These are phyloP conservation scores for Magnusiomyces paraingens DNA, from an alignment of 1,139 yeast genomes.

Conservation along the genomic window DNA sequence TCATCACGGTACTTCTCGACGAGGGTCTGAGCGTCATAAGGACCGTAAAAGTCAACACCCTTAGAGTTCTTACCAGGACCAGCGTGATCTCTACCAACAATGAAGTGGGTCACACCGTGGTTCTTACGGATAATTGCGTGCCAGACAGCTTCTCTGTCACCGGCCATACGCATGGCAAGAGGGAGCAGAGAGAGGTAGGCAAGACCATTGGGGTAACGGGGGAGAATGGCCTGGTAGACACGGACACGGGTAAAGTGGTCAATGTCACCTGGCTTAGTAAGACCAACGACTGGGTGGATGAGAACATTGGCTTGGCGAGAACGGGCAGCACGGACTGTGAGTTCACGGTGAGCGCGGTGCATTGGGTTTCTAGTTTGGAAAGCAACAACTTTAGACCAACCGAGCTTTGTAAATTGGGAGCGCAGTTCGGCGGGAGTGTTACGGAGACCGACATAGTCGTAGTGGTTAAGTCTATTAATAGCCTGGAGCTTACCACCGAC, in stretches of 20 bases:
- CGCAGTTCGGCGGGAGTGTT: conserved; percentile 89
- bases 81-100: conserved; percentile 97
- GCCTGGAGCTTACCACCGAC: conserved; percentile 88
- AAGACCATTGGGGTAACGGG: conserved; percentile 89
- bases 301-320: conserved; percentile 70
- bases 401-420: conserved; percentile 67
- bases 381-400: conserved; percentile 91
- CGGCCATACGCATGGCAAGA: conserved; percentile 98
- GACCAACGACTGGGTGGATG: conserved; percentile 95
- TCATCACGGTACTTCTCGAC: conserved; percentile 72
- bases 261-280: conserved; percentile 96
- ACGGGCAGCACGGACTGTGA: conserved; percentile 91
- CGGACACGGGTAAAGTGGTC: conserved; percentile 97
- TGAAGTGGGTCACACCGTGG: conserved; percentile 94
- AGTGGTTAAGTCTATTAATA: conserved; percentile 75
- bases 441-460: conserved; percentile 81
- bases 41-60: conserved; percentile 94
- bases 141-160: conserved; percentile 98
- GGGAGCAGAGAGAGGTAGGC: conserved; percentile 86
- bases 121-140: conserved; percentile 95
- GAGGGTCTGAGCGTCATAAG: conserved; percentile 91
- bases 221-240: conserved; percentile 85
- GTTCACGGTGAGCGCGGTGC: conserved; percentile 97
- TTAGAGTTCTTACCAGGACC: conserved; percentile 94
- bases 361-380: conserved; percentile 98